Evolutionary conservation across 2,329 filamentous ascomycete genomes (phyloP).

Genomic region (Akanthomyces muscarius): DNA sequence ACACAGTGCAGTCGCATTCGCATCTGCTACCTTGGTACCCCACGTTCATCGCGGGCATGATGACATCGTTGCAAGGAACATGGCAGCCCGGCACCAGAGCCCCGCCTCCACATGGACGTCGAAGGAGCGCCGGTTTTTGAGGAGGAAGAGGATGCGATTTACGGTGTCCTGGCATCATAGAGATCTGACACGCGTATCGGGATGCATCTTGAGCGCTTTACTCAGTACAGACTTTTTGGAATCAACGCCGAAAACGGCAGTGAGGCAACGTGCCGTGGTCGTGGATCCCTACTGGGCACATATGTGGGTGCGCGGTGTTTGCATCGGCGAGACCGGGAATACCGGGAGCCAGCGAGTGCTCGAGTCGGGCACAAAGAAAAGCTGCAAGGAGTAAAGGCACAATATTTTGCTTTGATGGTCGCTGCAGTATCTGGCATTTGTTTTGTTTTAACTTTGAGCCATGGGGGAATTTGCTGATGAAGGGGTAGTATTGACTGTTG

Average conservation of each 20-base stretch:
- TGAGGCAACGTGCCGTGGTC: not conserved
- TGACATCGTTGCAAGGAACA: slow-evolving; percentile 2
- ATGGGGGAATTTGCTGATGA: not conserved
- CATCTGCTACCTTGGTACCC: not conserved
- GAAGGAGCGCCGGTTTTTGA: not conserved
- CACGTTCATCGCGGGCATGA: not conserved
- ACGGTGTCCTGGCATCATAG: not conserved
- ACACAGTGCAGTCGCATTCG: not conserved
- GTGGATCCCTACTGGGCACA: not conserved
- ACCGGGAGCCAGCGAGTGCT: not conserved
- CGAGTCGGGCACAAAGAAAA: not conserved
- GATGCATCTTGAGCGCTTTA: not conserved
- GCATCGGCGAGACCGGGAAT: slow-evolving; percentile 6
- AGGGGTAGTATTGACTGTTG: not conserved
- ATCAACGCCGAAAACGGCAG: not conserved
- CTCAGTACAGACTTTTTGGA: not conserved
- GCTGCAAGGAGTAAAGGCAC: not conserved
- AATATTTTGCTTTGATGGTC: too few relatives aligned
- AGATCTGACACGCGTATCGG: not conserved
- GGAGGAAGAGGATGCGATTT: not conserved
- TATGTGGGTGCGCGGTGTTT: not conserved
- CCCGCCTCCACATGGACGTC: slow-evolving; percentile 3
- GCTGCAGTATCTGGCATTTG: too few relatives aligned
- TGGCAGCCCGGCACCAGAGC: not conserved
- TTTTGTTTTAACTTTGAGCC: too few relatives aligned